phyloP scores from a whole-genome alignment of 2,329 filamentous ascomycete species.

The Xylariaceae sp. region DNA sequence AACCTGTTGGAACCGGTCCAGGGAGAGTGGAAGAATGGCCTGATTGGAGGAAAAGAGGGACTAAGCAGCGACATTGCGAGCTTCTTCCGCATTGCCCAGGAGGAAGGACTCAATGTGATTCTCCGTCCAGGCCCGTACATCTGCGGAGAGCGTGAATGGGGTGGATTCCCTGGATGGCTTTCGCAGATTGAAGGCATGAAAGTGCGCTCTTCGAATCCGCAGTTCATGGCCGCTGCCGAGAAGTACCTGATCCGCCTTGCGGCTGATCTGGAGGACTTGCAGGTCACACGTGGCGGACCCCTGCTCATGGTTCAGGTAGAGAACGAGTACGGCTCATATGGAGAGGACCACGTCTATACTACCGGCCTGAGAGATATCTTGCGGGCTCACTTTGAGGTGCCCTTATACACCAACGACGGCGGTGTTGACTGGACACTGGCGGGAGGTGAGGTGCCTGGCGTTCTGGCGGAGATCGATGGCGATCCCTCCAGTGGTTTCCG shows the following conservation, averaged over 20 bases:
- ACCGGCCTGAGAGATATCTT: constrained; percentile 39
- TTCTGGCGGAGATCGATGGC: constrained; percentile 44
- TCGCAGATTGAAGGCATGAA: constrained; percentile 37
- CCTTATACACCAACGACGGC: constrained; percentile 47
- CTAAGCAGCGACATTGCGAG: constrained; percentile 42
- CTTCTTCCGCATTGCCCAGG: constrained; percentile 44
- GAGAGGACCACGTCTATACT: constrained; percentile 41
- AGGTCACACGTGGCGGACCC: constrained; percentile 40
- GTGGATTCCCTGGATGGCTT: constrained; percentile 44
- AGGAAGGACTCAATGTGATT: constrained; percentile 42
- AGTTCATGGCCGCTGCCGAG: constrained; percentile 36
- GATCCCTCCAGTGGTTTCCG: constrained; percentile 37
- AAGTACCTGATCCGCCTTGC: constrained; percentile 38
- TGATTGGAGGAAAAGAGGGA: neutral
- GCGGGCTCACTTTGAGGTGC: constrained; percentile 37
- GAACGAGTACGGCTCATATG: constrained; percentile 48
- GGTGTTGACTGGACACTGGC: constrained; percentile 39
- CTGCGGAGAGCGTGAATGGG: constrained; percentile 46
- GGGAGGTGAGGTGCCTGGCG: constrained; percentile 40
- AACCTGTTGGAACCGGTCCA: constrained; percentile 41
- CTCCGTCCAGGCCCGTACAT: constrained; percentile 45
- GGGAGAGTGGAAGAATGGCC: constrained; percentile 34
- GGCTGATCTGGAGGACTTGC: constrained; percentile 33
- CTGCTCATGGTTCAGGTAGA: constrained; percentile 48
- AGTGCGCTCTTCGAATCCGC: constrained; percentile 38